phyloP scores from a whole-genome alignment of 352 stramenopile species.

The Pythium monospermum region DNA sequence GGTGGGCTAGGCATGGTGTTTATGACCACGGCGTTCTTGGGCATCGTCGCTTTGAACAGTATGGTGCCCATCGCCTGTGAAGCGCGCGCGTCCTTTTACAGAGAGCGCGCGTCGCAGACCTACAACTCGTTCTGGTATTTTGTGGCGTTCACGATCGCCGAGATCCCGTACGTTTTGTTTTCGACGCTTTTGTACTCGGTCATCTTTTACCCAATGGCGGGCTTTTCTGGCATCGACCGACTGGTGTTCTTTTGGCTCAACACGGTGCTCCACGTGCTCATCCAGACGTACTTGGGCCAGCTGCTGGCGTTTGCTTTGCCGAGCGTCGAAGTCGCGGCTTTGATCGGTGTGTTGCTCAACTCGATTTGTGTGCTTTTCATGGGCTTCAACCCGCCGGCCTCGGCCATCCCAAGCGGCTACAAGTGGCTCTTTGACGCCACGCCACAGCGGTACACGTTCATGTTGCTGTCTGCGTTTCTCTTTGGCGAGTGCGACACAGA shows the following conservation, averaged over 20 bases:
- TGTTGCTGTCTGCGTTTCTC: conserved; percentile 15
- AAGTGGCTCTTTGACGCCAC: conserved; percentile 25
- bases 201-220: conserved; percentile 31
- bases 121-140: conserved; percentile 55
- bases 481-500: conserved; percentile 22
- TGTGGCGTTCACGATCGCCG: conserved; percentile 54
- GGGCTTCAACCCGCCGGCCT: conserved; percentile 31
- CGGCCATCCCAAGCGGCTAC: conserved; percentile 20
- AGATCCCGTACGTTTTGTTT: conserved; percentile 38
- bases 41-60: conserved; percentile 55
- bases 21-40: conserved; percentile 60
- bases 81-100: conserved; percentile 83
- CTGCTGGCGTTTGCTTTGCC: conserved; percentile 18
- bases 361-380: conserved; percentile 39
- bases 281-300: conserved; percentile 21
- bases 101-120: conserved; percentile 68
- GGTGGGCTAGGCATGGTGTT: conserved; percentile 62
- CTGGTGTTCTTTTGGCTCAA: conserved; percentile 17
- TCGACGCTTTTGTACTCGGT: conserved; percentile 18
- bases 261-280: conserved; percentile 9
- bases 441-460: conserved; percentile 21
- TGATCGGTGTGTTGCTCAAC: conserved; percentile 21
- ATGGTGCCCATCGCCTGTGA: conserved; percentile 60
- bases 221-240: conserved; percentile 20
- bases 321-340: conserved; percentile 20